Percentiles rank a stretch among this genome's conserved stretches.
Evolutionary conservation across 345 rosid genomes (phyloP).

Genomic region (Bruguiera gymnorhiza): DNA sequence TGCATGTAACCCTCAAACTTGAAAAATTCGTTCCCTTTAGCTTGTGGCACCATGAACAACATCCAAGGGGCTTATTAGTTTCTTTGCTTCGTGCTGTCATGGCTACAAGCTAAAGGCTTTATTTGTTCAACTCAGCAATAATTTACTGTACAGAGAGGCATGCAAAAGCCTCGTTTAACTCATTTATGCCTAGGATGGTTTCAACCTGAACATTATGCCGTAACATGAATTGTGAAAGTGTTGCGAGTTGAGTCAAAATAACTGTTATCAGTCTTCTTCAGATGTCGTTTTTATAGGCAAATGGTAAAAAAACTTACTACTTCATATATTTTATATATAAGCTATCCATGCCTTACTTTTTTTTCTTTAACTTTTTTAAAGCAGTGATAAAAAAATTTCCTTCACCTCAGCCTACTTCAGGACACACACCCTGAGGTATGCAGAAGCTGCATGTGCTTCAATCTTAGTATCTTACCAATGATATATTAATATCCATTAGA

Average conservation of each 20-base stretch:
- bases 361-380: no score
- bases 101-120: neutral
- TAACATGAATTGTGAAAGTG: neutral
- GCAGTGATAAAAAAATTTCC: no score
- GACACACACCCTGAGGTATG: no score
- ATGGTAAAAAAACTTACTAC: no score
- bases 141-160: no score
- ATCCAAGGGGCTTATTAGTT: neutral
- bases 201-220: neutral
- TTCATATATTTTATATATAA: no score
- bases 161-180: neutral
- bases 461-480: no score
- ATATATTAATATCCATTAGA: no score
- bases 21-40: neutral
- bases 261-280: neutral
- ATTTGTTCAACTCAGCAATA: neutral
- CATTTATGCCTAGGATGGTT: neutral
- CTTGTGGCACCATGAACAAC: slow-evolving; percentile 2
- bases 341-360: no score
- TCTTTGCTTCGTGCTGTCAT: neutral
- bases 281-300: no score
- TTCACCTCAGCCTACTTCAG: no score
- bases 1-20: neutral
- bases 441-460: no score
- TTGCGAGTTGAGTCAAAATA: neutral